Conservation (phyloP, 495 filamentous ascomycete genomes). For the Parathielavia appendiculata region DNA sequence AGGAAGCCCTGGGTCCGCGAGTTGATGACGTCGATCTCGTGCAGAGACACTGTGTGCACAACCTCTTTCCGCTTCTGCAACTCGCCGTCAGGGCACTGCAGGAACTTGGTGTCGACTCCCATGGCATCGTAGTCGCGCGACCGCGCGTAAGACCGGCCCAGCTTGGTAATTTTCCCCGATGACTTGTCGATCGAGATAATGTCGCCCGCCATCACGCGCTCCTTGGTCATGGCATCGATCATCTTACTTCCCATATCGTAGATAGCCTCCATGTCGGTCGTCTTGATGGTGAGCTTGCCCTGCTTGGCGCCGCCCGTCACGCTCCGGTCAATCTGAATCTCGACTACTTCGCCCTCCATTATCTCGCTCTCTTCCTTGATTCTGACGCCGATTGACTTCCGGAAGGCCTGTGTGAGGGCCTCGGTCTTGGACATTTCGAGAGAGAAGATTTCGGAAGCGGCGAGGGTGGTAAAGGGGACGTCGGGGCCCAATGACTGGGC, state of each 20-base stretch:
- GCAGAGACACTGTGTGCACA: slow-evolving; percentile 90
- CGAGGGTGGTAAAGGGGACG: slow-evolving; percentile 92
- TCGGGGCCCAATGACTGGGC: slow-evolving; percentile 88
- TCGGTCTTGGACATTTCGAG: slow-evolving; percentile 99
- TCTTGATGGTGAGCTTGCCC: slow-evolving; percentile 99
- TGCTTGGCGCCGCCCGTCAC: slow-evolving; percentile 95
- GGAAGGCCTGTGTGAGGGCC: slow-evolving; percentile 93
- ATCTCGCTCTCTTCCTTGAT: slow-evolving; percentile 99
- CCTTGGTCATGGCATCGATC: slow-evolving; percentile 99
- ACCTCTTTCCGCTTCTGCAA: slow-evolving; percentile 96
- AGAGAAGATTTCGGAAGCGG: slow-evolving; percentile 94
- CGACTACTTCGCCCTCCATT: slow-evolving; percentile 97
- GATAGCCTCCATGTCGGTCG: slow-evolving; percentile 98
- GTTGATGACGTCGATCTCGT: slow-evolving; percentile 99
- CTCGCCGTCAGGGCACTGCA: slow-evolving; percentile 97
- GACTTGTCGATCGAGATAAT: slow-evolving; percentile 98
- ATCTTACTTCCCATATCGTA: slow-evolving; percentile 99
- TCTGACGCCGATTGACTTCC: slow-evolving; percentile 90
- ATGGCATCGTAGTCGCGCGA: slow-evolving; percentile 98
- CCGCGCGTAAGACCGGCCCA: slow-evolving; percentile 86
- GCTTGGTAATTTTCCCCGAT: slow-evolving; percentile 93
- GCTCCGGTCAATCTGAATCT: slow-evolving; percentile 97
- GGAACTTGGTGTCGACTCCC: slow-evolving; percentile 96
- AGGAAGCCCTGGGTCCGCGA: slow-evolving; percentile 94
- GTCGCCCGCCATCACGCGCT: slow-evolving; percentile 96